Evolutionary conservation across 495 filamentous ascomycete genomes (phyloP).

Genomic region (Hypoxylon lienhwacheense): DNA sequence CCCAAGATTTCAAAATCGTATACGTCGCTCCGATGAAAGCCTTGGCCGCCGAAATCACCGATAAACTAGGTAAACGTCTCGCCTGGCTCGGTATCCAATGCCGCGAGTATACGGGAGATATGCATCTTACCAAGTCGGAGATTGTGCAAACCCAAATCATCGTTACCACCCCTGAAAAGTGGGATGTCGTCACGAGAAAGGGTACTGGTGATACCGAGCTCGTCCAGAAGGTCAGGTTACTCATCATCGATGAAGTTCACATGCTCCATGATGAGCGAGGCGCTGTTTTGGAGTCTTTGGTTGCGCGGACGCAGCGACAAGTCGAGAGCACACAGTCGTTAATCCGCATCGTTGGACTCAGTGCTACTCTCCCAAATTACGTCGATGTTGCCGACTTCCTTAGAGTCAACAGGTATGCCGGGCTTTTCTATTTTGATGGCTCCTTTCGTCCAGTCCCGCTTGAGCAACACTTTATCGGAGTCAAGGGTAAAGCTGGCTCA

Average conservation of each 20-base stretch:
- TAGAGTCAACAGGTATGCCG: conserved; percentile 89
- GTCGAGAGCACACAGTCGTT: conserved; percentile 97
- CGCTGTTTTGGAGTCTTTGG: conserved; percentile 91
- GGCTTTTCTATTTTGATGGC: conserved; percentile 94
- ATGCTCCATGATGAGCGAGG: conserved; percentile 99
- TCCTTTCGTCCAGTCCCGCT: conserved; percentile 96
- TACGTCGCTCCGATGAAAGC: conserved; percentile 99
- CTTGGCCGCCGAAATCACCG: conserved; percentile 91
- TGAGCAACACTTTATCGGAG: conserved; percentile 95
- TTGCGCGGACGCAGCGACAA: conserved; percentile 91
- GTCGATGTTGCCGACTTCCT: conserved; percentile 95
- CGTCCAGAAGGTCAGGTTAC: conserved; percentile 91
- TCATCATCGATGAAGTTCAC: conserved; percentile 99
- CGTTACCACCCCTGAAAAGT: conserved; percentile 98
- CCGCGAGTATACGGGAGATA: conserved; percentile 93
- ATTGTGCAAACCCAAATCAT: conserved; percentile 96
- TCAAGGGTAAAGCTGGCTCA: conserved; percentile 84
- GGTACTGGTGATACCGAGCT: conserved; percentile 96
- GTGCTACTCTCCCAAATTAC: conserved; percentile 94
- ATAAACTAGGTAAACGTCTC: conserved; percentile 90
- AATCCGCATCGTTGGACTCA: conserved; percentile 93
- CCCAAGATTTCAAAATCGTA: conserved; percentile 94
- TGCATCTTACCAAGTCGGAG: conserved; percentile 97
- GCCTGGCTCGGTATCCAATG: conserved; percentile 88
- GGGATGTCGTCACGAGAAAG: conserved; percentile 97